phyloP scores from a whole-genome alignment of 345 rosid genomes.

The Euphorbia peplus region DNA sequence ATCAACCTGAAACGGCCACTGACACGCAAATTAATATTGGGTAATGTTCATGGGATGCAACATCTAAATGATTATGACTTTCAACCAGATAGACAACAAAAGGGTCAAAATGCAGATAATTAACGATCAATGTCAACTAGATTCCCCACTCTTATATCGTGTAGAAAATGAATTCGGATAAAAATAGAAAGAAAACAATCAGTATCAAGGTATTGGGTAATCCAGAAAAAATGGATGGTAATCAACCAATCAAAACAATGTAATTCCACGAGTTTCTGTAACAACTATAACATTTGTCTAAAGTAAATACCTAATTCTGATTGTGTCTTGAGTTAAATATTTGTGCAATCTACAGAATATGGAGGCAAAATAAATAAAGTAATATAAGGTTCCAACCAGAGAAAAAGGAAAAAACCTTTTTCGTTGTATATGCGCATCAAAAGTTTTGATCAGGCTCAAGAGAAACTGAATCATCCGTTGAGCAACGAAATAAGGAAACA shows the following conservation, averaged over 20 bases:
- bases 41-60: background rate
- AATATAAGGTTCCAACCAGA: background rate
- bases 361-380: background rate
- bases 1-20: background rate
- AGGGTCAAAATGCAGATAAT: background rate
- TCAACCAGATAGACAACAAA: background rate
- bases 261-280: background rate
- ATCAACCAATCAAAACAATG: background rate
- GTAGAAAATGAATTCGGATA: constrained; percentile 1
- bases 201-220: background rate
- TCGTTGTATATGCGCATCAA: constrained; percentile 77
- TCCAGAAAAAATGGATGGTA: background rate
- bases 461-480: constrained; percentile 92
- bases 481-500: constrained; percentile 31
- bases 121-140: background rate
- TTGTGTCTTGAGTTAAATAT: background rate
- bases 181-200: background rate
- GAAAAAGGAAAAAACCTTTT: constrained; percentile 51
- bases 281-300: background rate
- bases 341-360: background rate
- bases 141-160: background rate
- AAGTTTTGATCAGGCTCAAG: constrained; percentile 65
- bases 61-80: too few species aligned
- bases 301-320: background rate
- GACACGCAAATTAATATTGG: background rate